Conservation (phyloP, 345 rosid species). For the Ailanthus altissimus region DNA sequence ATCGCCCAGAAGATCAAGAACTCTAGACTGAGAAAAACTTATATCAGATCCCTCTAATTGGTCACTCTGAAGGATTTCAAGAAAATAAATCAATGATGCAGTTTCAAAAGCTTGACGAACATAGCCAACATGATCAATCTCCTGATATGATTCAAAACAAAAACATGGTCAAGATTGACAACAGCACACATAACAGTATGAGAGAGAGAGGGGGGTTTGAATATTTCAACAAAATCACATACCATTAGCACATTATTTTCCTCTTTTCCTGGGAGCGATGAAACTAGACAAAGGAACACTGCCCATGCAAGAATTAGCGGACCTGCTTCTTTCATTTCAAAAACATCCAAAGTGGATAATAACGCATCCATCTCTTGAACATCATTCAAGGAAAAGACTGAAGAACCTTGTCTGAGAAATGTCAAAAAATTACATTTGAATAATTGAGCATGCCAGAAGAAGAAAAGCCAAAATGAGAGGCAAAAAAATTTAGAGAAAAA, state of each 20-base stretch:
- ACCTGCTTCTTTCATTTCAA: slow-evolving; percentile 72
- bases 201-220: slow-evolving; percentile 13
- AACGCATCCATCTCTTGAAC: slow-evolving; percentile 88
- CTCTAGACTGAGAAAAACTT: slow-evolving; percentile 38
- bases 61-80: slow-evolving; percentile 71
- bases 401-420: slow-evolving; percentile 59
- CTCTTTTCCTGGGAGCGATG: slow-evolving; percentile 77
- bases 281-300: slow-evolving; percentile 79
- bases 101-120: slow-evolving; percentile 89
- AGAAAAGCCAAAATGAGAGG: slow-evolving; percentile 15
- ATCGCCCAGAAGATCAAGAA: slow-evolving; percentile 19
- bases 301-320: slow-evolving; percentile 90
- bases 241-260: slow-evolving; percentile 64
- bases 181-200: slow-evolving; percentile 16
- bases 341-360: slow-evolving; percentile 63
- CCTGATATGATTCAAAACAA: slow-evolving; percentile 46
- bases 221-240: slow-evolving; percentile 25
- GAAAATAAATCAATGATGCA: slow-evolving; percentile 66
- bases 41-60: slow-evolving; percentile 71
- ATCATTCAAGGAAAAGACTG: slow-evolving; percentile 60
- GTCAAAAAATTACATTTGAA: slow-evolving; percentile 23
- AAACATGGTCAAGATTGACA: slow-evolving; percentile 8
- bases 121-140: slow-evolving; percentile 81
- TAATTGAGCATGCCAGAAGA: slow-evolving; percentile 19
- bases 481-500: background rate